Evolutionary conservation across 768 basidiomycete genomes (phyloP), one percentile per base, ranked within the genome.

Genomic region (Filobasidium floriforme): DNA sequence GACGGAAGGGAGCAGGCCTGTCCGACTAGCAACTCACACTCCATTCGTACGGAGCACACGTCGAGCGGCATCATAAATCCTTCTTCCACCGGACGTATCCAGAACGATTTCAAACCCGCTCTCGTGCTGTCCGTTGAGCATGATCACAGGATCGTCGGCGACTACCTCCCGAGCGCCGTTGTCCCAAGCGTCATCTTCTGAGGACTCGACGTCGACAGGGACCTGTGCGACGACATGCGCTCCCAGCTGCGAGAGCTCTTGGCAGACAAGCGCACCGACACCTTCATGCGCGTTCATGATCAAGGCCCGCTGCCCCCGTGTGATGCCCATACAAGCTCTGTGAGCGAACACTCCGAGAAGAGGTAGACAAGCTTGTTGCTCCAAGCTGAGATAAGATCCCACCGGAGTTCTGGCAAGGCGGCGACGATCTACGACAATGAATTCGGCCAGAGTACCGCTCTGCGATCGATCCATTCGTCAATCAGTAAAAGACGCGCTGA

Each of bases 401-500:
- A 87, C 83, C 0, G 90, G 88, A 10, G 88, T 84, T 18, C 88
- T 83, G 68, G 87, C 85, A 0, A 93, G 78, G 15, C 89, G 85
- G 72, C 87, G 88, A 32, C 89, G 85, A 73, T 94, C 90, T 26
- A 87, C 83, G 28, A 89, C 81, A 67, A 94, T 84, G 80, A 90
- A 94, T 79, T 96, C 90, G n/a, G 89, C 83, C 24, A 94, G 82
- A 7, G 89, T 89, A 59, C 92, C 92, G 70, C 85, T 87, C 89
- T 92, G 69, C 24, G 59, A 67, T 10, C 49, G 62, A 18, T 60
- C 52, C 57, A 62, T 14, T 32, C 63, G 67, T 40, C 46, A 49
- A 22, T 49, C 5, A 67, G 70, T 46, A 66, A 41, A 10, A 44
- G 3, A 49, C 22, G 3, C 46, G 7, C 24, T 29, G 64, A 44